Conservation (phyloP, 192 early-diverging fungal species). For the Jimgerdemannia flammicorona region DNA sequence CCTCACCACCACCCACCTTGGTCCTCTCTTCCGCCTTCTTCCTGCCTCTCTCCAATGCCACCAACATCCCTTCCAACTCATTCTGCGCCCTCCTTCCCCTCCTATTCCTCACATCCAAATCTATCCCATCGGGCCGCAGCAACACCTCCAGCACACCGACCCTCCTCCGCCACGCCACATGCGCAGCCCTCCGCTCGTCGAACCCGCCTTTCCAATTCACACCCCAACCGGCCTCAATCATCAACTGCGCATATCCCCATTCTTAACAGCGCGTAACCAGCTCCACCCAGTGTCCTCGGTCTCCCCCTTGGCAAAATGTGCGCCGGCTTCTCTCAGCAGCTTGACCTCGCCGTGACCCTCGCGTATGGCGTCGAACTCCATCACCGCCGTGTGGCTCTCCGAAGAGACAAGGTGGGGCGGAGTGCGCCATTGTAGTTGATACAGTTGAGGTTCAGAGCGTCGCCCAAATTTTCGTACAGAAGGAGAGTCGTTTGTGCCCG, state of each 20-base stretch:
- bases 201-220: conserved; percentile 52
- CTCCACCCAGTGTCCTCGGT: conserved; percentile 58
- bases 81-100: conserved; percentile 54
- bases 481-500: conserved; percentile 71
- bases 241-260: conserved; percentile 48
- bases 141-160: conserved; percentile 38
- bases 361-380: conserved; percentile 75
- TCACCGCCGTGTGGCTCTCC: conserved; percentile 67
- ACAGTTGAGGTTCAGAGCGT: conserved; percentile 58
- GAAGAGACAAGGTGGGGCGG: conserved; percentile 85
- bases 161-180: conserved; percentile 55
- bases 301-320: conserved; percentile 87
- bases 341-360: conserved; percentile 56
- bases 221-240: conserved; percentile 62
- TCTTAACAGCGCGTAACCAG: conserved; percentile 36
- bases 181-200: conserved; percentile 66
- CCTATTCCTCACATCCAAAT: conserved; percentile 41
- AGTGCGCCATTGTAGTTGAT: conserved; percentile 81
- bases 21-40: conserved; percentile 22
- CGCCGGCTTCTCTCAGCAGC: conserved; percentile 75
- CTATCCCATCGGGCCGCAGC: conserved; percentile 38
- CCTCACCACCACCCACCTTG: conserved; percentile 20
- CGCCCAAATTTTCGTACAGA: conserved; percentile 56
- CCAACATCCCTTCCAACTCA: conserved; percentile 29
- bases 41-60: conserved; percentile 22